phyloP scores from a whole-genome alignment of 2,329 filamentous ascomycete species.

The Fusarium coicis region DNA sequence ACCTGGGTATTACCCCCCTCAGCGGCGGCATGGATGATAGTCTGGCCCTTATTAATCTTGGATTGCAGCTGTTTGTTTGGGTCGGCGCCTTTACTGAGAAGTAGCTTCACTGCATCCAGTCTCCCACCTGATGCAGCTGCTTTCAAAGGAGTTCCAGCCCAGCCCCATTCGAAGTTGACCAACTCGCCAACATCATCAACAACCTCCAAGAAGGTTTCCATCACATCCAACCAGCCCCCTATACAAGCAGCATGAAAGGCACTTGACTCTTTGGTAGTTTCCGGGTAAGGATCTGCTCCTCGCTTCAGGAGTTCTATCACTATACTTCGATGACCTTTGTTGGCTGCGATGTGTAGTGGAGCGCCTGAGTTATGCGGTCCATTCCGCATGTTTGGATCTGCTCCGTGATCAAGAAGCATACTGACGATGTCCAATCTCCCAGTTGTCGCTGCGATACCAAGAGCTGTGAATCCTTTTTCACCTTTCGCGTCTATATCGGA shows the following conservation, averaged over 20 bases:
- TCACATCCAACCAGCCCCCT: conserved; percentile 10
- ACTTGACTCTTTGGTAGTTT: conserved; percentile 8
- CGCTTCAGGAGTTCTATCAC: conserved; percentile 30
- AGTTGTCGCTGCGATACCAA: conserved; percentile 16
- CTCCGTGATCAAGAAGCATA: conserved; percentile 32
- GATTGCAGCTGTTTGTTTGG: conserved; percentile 21
- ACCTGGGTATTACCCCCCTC: conserved; percentile 25
- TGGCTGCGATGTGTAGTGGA: conserved; percentile 21
- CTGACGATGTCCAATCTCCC: conserved; percentile 25
- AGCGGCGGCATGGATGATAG: conserved; percentile 25
- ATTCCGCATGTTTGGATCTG: conserved; percentile 29
- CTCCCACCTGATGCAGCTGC: conserved; percentile 18
- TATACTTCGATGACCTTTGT: not conserved
- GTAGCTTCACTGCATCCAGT: conserved; percentile 11
- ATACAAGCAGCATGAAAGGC: conserved; percentile 25
- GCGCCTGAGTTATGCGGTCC: conserved; percentile 10
- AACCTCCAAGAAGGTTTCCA: conserved; percentile 21
- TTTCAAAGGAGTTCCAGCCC: conserved; percentile 20
- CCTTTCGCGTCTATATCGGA: conserved; percentile 15
- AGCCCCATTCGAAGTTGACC: conserved; percentile 34
- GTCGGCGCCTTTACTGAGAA: conserved; percentile 22
- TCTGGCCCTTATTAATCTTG: conserved; percentile 20
- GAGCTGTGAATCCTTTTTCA: conserved; percentile 15
- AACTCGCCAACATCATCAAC: conserved; percentile 15
- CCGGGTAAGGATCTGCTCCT: conserved; percentile 20